Percentiles rank a stretch among this genome's conserved stretches.
phyloP scores from a whole-genome alignment of 2,329 filamentous ascomycete genomes.

The Blastomyces silverae region DNA sequence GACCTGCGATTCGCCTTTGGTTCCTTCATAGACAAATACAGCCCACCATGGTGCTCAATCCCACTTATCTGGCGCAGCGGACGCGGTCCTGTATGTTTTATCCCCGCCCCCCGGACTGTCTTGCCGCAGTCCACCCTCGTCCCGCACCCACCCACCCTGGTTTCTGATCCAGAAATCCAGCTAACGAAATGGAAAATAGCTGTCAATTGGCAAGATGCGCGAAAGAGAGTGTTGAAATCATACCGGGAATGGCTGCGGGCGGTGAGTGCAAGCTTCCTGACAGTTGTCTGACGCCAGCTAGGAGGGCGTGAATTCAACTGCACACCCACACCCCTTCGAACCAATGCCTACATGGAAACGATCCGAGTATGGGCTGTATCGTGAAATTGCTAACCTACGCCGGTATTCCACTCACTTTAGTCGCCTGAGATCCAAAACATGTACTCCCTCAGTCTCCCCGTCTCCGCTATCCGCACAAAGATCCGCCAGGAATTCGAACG shows the following conservation, averaged over 20 bases:
- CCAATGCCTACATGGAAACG: slow-evolving; percentile 6
- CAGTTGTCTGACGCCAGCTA: not conserved
- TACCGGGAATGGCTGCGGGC: slow-evolving; percentile 96
- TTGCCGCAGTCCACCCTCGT: not conserved
- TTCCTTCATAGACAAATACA: not conserved
- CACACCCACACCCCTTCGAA: not conserved
- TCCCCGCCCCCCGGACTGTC: not conserved
- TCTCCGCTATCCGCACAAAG: slow-evolving; percentile 82
- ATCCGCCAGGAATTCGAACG: slow-evolving; percentile 96
- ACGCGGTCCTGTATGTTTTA: slow-evolving; percentile 64
- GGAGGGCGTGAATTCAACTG: slow-evolving; percentile 1
- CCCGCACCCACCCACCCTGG: not conserved
- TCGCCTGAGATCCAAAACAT: slow-evolving; percentile 94
- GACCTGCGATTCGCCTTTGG: not conserved
- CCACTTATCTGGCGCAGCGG: slow-evolving; percentile 80
- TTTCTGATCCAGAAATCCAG: slow-evolving; percentile 4
- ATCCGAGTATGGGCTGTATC: not conserved
- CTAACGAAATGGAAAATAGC: slow-evolving; percentile 50
- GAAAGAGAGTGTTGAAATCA: slow-evolving; percentile 73
- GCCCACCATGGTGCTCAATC: slow-evolving; percentile 72
- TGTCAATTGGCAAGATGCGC: slow-evolving; percentile 81
- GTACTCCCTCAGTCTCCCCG: slow-evolving; percentile 87
- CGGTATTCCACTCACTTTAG: slow-evolving; percentile 44
- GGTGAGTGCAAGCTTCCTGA: slow-evolving; percentile 54
- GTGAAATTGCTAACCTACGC: not conserved